Percentiles rank a stretch among this genome's conserved stretches.
Evolutionary conservation across 2,329 filamentous ascomycete genomes (phyloP).

Genomic region (Stagonosporopsis tanaceti): DNA sequence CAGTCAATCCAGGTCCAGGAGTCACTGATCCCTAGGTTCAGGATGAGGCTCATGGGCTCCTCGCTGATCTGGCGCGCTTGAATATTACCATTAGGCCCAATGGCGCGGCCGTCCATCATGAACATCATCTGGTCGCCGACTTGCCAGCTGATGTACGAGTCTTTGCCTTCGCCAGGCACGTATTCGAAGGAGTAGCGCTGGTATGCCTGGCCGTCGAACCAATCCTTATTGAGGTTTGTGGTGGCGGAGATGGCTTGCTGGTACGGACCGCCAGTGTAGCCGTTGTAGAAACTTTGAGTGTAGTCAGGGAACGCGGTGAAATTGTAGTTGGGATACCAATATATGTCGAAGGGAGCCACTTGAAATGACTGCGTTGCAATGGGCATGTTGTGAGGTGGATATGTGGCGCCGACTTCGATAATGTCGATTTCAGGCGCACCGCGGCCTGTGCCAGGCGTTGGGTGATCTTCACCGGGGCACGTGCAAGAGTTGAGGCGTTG

Average conservation of each 20-base stretch:
- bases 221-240: constrained; percentile 62
- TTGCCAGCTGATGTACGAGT: constrained; percentile 61
- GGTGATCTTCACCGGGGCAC: constrained; percentile 57
- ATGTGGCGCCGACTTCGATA: constrained; percentile 57
- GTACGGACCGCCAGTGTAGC: constrained; percentile 62
- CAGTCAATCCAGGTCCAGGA: constrained; percentile 60
- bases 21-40: constrained; percentile 62
- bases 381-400: constrained; percentile 48
- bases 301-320: constrained; percentile 61
- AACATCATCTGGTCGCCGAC: constrained; percentile 61
- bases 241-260: constrained; percentile 66
- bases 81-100: constrained; percentile 64
- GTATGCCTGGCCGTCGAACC: constrained; percentile 63
- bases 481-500: constrained; percentile 56
- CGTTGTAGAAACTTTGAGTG: constrained; percentile 58
- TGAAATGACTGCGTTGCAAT: constrained; percentile 60
- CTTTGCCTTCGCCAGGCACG: constrained; percentile 56
- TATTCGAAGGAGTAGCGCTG: constrained; percentile 67
- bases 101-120: constrained; percentile 60
- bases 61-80: constrained; percentile 57
- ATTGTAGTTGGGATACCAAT: constrained; percentile 61
- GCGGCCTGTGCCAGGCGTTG: constrained; percentile 56
- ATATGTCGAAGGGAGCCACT: constrained; percentile 60
- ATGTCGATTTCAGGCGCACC: constrained; percentile 61
- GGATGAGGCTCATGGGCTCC: constrained; percentile 63